phyloP scores from a whole-genome alignment of 129 eudicot genomes.

The Flaveria bidentis region DNA sequence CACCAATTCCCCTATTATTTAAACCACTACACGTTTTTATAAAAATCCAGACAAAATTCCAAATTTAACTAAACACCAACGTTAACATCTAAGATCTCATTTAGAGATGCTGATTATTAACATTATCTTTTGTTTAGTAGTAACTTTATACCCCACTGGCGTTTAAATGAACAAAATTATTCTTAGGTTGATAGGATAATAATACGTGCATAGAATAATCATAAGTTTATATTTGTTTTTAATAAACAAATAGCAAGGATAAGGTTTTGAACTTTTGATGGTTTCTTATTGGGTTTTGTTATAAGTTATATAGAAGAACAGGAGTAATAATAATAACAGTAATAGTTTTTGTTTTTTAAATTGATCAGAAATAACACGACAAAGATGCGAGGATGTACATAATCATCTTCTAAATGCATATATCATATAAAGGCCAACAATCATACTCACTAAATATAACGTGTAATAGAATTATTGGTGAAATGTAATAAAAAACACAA shows the following conservation, averaged over 20 bases:
- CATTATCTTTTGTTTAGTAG: not conserved
- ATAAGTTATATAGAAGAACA: too few species aligned
- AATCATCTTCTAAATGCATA: too few species aligned
- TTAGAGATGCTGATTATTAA: not conserved
- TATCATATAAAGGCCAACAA: too few species aligned
- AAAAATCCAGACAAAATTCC: not conserved
- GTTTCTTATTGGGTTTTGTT: too few species aligned
- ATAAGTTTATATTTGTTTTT: not conserved
- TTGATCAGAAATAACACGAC: too few species aligned
- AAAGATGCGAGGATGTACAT: too few species aligned
- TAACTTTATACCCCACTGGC: not conserved
- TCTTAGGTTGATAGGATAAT: not conserved
- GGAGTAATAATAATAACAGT: too few species aligned
- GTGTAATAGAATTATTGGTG: too few species aligned
- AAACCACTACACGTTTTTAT: conserved; percentile 24
- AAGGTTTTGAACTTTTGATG: not conserved
- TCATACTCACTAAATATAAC: too few species aligned
- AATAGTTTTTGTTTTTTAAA: too few species aligned
- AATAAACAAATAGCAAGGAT: not conserved
- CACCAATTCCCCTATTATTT: not conserved
- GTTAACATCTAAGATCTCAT: conserved; percentile 1
- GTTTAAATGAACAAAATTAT: too few species aligned
- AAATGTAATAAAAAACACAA: too few species aligned
- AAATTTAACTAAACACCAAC: not conserved
- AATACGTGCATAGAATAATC: not conserved